These are phyloP conservation scores for Penstemon newberryi DNA, from an alignment of 257 asterid species.

Conservation along the genomic window DNA sequence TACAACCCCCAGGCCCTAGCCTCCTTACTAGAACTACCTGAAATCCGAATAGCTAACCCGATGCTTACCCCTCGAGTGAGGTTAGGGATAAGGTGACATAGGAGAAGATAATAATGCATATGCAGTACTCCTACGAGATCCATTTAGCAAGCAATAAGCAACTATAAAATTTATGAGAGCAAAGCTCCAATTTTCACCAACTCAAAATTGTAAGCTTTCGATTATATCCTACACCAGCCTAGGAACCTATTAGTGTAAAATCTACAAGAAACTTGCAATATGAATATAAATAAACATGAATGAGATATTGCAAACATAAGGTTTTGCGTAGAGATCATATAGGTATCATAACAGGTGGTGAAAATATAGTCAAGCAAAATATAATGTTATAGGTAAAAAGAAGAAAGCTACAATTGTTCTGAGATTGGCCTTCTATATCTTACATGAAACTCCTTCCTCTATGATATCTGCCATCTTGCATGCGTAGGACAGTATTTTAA, in stretches of 20 bases:
- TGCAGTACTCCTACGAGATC: not conserved
- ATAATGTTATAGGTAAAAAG: too few species aligned
- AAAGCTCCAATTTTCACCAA: constrained; percentile 12
- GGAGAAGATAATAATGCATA: not conserved
- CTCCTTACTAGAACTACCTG: too few species aligned
- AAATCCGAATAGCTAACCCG: too few species aligned
- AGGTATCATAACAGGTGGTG: not conserved
- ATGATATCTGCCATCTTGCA: too few species aligned
- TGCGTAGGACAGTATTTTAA: too few species aligned
- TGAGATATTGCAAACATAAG: not conserved
- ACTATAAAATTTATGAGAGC: constrained; percentile 9
- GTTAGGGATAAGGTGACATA: not conserved
- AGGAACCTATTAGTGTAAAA: constrained; percentile 14
- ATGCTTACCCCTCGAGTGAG: too few species aligned
- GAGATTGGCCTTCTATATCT: too few species aligned
- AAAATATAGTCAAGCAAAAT: too few species aligned
- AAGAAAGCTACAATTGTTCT: too few species aligned
- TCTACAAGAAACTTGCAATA: constrained; percentile 20
- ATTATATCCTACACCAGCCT: not conserved
- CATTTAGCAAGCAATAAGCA: not conserved
- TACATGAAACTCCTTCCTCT: too few species aligned
- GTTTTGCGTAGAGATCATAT: constrained; percentile 7
- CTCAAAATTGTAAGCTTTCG: constrained; percentile 1
- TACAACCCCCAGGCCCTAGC: too few species aligned
- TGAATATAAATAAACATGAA: constrained; percentile 16